phyloP scores from a whole-genome alignment of 169 alveolate genomes.

The Neospora caninum region DNA sequence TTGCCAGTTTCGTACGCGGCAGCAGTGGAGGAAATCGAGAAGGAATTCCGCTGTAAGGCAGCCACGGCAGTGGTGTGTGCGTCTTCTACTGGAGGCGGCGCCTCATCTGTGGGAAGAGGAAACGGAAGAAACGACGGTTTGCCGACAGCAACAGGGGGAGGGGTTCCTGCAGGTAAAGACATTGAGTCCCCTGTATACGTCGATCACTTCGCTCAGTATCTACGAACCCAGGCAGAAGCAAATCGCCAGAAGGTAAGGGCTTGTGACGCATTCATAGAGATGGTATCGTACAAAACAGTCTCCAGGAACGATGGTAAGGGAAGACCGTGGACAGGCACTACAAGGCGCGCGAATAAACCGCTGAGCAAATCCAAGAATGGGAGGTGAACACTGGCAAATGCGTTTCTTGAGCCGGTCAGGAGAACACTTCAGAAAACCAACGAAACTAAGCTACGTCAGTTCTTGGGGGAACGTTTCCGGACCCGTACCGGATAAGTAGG shows the following conservation, averaged over 20 bases:
- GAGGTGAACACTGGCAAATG: no score
- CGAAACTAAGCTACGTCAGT: no score
- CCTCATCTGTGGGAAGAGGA: background rate
- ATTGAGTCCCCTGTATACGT: background rate
- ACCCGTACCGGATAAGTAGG: no score
- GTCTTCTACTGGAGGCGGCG: background rate
- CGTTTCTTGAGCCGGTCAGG: no score
- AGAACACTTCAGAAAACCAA: no score
- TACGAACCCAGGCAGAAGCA: conserved; percentile 3
- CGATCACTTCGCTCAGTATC: conserved; percentile 1
- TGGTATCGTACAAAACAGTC: no score
- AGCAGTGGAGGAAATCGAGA: conserved; percentile 10
- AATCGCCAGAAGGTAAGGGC: background rate
- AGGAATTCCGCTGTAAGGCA: background rate
- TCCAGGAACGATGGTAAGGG: no score
- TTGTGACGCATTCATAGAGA: background rate
- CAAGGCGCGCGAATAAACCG: no score
- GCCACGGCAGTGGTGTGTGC: background rate
- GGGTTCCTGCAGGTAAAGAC: background rate
- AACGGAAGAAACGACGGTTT: background rate
- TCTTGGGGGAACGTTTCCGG: no score
- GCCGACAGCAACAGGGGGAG: background rate
- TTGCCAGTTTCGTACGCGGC: conserved; percentile 11
- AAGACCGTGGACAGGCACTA: no score
- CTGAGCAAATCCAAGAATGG: no score